Base-by-base conservation (phyloP, 176 grass and related monocot species). In the maize (Zea mays) region DNA sequence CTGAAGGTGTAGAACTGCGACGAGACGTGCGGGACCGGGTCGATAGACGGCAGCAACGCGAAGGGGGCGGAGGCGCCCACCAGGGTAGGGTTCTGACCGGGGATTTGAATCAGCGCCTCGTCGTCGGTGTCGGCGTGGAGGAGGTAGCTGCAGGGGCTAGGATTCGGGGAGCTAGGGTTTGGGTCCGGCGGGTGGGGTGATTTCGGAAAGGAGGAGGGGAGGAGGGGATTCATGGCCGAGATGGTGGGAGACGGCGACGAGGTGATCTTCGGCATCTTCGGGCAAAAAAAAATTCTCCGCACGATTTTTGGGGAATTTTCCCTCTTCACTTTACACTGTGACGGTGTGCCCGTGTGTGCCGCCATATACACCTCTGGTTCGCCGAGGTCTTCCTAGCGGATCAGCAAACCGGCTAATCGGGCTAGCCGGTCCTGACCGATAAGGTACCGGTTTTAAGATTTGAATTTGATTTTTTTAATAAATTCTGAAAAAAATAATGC, bases 1-100 rank as follows among this genome's bases (percentile, higher is more conserved):
- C 85, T 96, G 67, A 99, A 99, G 50, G 96, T 99, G 72, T 99
- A 99, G 86, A 99, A 99, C 76, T 99, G 96, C 57, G 96, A 93
- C 34, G 96, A 99, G 43, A 99, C 78, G 83, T 99, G 92, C n/a
- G 96, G 86, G 33, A 79, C 70, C 8, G 96, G 90, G 80, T 99
- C 96, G 82, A 99, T 84, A 17, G 79, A 74, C 36, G 88, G 82
- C 47, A 82, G 83, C 63, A 56, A 49, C 49, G 48, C 48, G 40
- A 73, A 35, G 56, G 78, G 73, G 38, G 56, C 54, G 70, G 75
- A 68, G 51, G 45, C 62, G 62, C 21, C 60, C 33, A 43, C 54
- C 5, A 7, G 59, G 50, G 69, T 93, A 82, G 84, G 84, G 77
- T 80, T 82, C 3, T 47, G 39, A 45, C 73, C 72, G 21, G 74